Base-by-base conservation (phyloP, 169 alveolate genomes). In the Toxoplasma gondii region DNA sequence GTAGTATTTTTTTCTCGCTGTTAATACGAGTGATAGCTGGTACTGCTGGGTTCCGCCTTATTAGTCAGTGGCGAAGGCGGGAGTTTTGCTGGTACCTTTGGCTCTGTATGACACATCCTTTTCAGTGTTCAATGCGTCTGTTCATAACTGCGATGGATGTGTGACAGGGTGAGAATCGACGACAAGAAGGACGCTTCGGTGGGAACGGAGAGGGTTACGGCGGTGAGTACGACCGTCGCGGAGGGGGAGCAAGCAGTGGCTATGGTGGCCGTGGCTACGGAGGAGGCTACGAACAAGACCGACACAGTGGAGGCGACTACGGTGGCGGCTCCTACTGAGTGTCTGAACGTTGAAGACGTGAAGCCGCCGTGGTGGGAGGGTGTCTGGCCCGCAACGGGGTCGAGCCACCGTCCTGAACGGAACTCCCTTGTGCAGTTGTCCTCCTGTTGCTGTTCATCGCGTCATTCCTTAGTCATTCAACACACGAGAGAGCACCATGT, bases 131-230 rank as follows among this genome's bases (percentile, higher is more conserved):
- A 49, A 12, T 49, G 58, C 12, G 22, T 49, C 58, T 12, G 58
- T 12, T 49, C 58, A 49, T 49, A 49, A 7, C 58, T 49, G 58
- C 12, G 58, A 4, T 49, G 58, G 74, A 64, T 78, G 86, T 44
- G 95, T 43, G 38, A 24, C 34, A 92, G 95, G 74, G 92, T 58
- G 43, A 41, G 2, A 17, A 80, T 69, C 74, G 84, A 70, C 87
- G 78, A 45, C 31, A 84, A 34, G 67, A 16, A 9, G 90, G 90
- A 39, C 67, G 90, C 19, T 82, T 41, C 36, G 90, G 90, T 16
- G 90, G 67, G 90, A 36, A 36, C 29, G 90, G 64, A 1, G 41
- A 31, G 54, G 90, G 64, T 67, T 9, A 82, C 67, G 90, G 64
- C 53, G 38, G 90, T 29, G 90, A 36, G 24, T 82, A 82, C 90